Evolutionary conservation across 2,329 filamentous ascomycete species (phyloP), one percentile per base, ranked within the genome.

Genomic region (Trematosphaeria pertusa): DNA sequence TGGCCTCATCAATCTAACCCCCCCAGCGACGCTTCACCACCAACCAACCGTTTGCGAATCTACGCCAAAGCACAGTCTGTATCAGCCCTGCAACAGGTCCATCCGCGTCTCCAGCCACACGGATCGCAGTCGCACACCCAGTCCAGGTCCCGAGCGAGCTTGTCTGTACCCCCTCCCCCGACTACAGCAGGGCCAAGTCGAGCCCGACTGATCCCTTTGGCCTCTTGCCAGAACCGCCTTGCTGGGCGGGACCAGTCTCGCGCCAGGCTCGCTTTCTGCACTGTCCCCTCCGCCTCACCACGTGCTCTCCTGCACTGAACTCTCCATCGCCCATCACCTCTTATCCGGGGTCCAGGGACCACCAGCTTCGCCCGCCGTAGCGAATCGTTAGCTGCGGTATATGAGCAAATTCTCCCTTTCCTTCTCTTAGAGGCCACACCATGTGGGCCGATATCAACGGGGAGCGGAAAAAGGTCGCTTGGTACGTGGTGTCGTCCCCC

Each of bases 381-480:
- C 48, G 58, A 46, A 50, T 40, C 36, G 43, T 19, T 43, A 46
- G 46, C 46, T 46, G 50, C 52, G 34, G 36, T 53, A 35, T 37
- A 43, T 66, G 68, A 69, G 65, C 66, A 70, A 48, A 51, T 67
- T 67, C 35, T 61, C n/a, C 40, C 53, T 43, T 49, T 31, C 48
- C 50, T 43, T 53, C 39, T 56, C 37, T 44, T 38, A 44, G 54
- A 56, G 77, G 67, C 45, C 50, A 54, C 58, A 61, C 48, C 50
- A 88, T 88, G 86, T 77, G 86, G 66, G 64, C 71, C 44, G 63
- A 67, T 37, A 85, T 89, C 58, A 83, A 88, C 63, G 86, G 86
- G 52, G 78, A 84, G 70, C 87, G 87, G 73, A 87, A 84, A 70
- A 89, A 89, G 77, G 87, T 89, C 80, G 86, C 86, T 67, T 89